phyloP scores from a whole-genome alignment of 2,329 filamentous ascomycete genomes.

The Cladosporium halotolerans region DNA sequence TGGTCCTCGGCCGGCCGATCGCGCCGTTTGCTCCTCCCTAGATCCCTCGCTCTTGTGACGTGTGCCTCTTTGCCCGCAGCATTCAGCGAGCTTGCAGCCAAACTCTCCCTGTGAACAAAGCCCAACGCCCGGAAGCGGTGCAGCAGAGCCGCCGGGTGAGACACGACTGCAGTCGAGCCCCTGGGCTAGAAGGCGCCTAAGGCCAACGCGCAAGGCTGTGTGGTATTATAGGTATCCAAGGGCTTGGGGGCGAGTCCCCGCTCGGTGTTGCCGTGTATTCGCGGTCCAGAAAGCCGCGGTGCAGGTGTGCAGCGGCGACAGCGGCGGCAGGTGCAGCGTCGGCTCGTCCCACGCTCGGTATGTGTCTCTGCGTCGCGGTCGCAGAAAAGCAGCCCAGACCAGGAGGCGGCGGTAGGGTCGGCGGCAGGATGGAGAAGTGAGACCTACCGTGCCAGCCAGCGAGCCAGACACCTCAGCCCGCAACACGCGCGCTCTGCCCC shows the following conservation, averaged over 20 bases:
- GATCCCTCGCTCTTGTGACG: slow-evolving; percentile 7
- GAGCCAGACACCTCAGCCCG: neutral
- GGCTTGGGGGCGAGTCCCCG: neutral
- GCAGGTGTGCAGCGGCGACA: no score
- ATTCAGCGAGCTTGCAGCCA: slow-evolving; percentile 3
- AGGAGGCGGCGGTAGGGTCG: neutral
- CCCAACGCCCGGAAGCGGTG: neutral
- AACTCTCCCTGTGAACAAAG: slow-evolving; percentile 7
- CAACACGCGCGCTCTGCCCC: neutral
- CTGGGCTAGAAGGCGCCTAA: slow-evolving; percentile 1
- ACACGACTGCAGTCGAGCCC: slow-evolving; percentile 6
- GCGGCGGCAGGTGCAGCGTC: neutral
- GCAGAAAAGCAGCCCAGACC: slow-evolving; percentile 5
- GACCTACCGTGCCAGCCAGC: slow-evolving; percentile 1
- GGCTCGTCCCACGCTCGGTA: neutral
- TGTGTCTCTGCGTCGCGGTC: neutral
- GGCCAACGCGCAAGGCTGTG: neutral
- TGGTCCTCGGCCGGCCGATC: neutral
- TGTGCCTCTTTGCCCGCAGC: slow-evolving; percentile 10
- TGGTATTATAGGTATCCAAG: neutral
- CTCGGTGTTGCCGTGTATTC: neutral
- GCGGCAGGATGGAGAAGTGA: slow-evolving; percentile 8
- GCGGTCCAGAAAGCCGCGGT: neutral
- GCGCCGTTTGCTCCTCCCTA: slow-evolving; percentile 5
- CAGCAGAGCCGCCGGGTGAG: slow-evolving; percentile 2